Evolutionary conservation across 768 basidiomycete species (phyloP).

Genomic region (Russula vinacea): DNA sequence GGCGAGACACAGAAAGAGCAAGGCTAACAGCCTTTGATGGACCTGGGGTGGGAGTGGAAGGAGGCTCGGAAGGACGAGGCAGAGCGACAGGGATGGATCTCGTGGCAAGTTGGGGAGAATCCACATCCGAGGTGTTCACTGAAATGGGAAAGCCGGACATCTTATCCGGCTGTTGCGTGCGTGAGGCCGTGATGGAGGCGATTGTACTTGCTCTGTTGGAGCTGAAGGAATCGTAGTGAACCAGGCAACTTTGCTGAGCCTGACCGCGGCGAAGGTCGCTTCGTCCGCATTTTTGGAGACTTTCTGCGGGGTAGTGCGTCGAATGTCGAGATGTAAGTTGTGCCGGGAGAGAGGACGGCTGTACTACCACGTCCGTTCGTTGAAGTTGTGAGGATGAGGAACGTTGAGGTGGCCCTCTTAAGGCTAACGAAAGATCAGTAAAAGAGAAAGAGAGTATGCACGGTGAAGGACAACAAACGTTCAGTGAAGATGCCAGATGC

Average conservation of each 20-base stretch:
- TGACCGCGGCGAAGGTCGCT: slow-evolving; percentile 4
- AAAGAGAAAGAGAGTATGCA: neutral
- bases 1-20: neutral
- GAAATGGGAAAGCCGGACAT: neutral
- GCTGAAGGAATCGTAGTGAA: neutral
- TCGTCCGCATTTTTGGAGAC: slow-evolving; percentile 16
- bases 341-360: neutral
- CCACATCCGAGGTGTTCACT: neutral
- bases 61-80: neutral
- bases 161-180: slow-evolving; percentile 1
- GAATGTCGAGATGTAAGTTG: slow-evolving; percentile 11
- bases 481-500: slow-evolving; percentile 23
- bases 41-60: slow-evolving; percentile 17
- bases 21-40: slow-evolving; percentile 9
- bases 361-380: neutral
- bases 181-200: neutral
- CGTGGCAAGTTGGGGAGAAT: neutral
- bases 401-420: slow-evolving; percentile 10
- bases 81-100: neutral
- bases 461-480: slow-evolving; percentile 1
- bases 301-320: slow-evolving; percentile 6
- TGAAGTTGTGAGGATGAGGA: slow-evolving; percentile 1
- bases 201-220: neutral
- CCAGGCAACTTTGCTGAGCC: neutral
- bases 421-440: slow-evolving; percentile 8